A percentile compares a stretch with the other conserved stretches of the same genome.
phyloP scores from a whole-genome alignment of 2,329 filamentous ascomycete genomes.

The Xylariaceae sp. region DNA sequence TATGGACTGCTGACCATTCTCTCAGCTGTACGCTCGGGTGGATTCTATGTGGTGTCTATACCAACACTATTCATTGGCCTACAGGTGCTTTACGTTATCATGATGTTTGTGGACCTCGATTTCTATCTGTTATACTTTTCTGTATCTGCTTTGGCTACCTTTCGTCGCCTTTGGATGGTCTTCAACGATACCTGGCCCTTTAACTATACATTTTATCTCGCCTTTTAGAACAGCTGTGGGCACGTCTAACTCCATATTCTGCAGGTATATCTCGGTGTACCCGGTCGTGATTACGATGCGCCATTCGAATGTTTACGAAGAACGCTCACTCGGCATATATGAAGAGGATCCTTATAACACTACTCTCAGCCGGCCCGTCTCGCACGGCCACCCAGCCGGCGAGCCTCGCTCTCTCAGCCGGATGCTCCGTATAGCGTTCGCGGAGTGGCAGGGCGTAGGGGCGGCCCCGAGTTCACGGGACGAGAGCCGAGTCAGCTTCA shows the following conservation, averaged over 20 bases:
- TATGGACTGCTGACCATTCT: conserved; percentile 8
- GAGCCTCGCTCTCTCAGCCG: conserved; percentile 22
- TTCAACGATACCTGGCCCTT: too few species aligned
- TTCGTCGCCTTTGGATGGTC: too few species aligned
- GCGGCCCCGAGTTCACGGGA: conserved; percentile 23
- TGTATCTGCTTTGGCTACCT: not conserved
- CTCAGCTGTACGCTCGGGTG: conserved; percentile 64
- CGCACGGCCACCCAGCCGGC: conserved; percentile 18
- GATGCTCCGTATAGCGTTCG: conserved; percentile 26
- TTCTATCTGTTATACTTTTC: conserved; percentile 28
- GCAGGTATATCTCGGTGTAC: conserved; percentile 47
- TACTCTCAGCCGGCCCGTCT: conserved; percentile 14
- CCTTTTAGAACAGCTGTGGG: not conserved
- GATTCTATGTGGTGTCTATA: conserved; percentile 67
- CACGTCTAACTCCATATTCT: not conserved
- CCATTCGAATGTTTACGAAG: conserved; percentile 66
- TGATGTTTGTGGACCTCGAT: conserved; percentile 44
- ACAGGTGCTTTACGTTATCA: conserved; percentile 52
- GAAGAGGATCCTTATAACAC: conserved; percentile 21
- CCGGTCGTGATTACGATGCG: conserved; percentile 55
- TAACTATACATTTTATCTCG: too few species aligned
- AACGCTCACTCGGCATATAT: conserved; percentile 57
- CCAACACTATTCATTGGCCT: conserved; percentile 52
- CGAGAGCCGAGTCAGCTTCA: conserved; percentile 51
- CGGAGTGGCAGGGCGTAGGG: conserved; percentile 35